Evolutionary conservation across 306 rosid genomes (phyloP), one percentile per base, ranked within the genome.

Genomic region (Acacia crassicarpa): DNA sequence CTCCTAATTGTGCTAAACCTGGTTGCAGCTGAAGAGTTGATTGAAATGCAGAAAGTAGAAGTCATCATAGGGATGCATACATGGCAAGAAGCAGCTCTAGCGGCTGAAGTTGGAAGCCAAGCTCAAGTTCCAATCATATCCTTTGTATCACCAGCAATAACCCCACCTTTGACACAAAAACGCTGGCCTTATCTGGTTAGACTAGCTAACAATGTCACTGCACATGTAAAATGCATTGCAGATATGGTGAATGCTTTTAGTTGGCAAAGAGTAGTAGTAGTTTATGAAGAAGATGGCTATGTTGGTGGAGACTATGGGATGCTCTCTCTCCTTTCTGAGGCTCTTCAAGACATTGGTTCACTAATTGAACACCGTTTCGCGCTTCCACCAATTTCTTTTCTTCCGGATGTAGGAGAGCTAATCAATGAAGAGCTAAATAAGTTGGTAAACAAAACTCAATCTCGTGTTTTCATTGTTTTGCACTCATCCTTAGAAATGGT

Each of bases 381-480:
- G 25, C 89, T 93, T 3, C 97, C 96, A 11, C 85, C 92, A 10
- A 46, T 70, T 74, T 78, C 86, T 45, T 80, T 88, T 65, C 76
- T 75, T 19, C 44, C 88, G 8, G 63, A 89, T 78, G 92, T 92
- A 22, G 53, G 54, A 46, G 75, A 58, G 30, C 49, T 79, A 71
- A 78, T 86, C 70, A 81, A 27, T 0, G 78, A 84, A 41, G 96
- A 90, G 87, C 33, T 91, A 48, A 3, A 46, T 20, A 90, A 90
- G 85, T 74, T 93, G 67, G 58, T 78, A 10, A 19, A 48, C 6
- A 77, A 79, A 27, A 76, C 88, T 0, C 87, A 90, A 53, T 85
- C 96, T 71, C 89, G 96, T 20, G 91, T 88, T 22, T 93, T 91
- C 82, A 68, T 93, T 44, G 91, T 93, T 75, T 81, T 90, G 38